Conservation (phyloP, 2,329 filamentous ascomycete genomes). For the Calonectria henricotiae region DNA sequence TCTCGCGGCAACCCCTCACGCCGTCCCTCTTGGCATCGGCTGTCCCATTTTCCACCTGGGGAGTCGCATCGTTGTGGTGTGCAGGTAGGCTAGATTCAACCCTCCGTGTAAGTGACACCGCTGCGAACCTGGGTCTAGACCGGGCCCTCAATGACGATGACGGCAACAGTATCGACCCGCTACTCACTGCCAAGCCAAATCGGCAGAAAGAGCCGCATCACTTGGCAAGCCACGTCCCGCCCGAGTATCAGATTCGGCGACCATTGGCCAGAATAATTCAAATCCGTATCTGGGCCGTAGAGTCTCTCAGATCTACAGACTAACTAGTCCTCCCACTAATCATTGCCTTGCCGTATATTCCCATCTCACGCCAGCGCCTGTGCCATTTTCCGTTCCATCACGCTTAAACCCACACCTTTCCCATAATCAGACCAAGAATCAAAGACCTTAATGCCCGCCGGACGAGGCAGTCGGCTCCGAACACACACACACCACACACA, state of each 20-base stretch:
- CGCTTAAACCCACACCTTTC: conserved; percentile 23
- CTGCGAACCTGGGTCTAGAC: background rate
- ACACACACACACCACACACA: background rate
- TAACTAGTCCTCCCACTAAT: conserved; percentile 10
- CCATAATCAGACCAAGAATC: conserved; percentile 12
- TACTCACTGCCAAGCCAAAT: conserved; percentile 2
- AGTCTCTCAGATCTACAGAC: conserved; percentile 3
- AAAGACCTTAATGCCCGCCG: conserved; percentile 3
- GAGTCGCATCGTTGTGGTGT: conserved; percentile 24
- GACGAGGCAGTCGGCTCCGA: conserved; percentile 20
- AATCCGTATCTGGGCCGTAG: conserved; percentile 11
- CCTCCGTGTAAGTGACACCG: conserved; percentile 31
- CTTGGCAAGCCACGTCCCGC: conserved; percentile 3
- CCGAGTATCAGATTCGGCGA: background rate
- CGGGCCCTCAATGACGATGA: conserved; percentile 3
- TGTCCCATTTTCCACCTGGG: background rate
- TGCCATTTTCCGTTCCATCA: conserved; percentile 12
- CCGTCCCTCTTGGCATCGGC: conserved; percentile 23
- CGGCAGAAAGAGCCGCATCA: background rate
- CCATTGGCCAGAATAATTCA: conserved; percentile 23
- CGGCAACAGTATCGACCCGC: conserved; percentile 2
- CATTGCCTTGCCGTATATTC: conserved; percentile 12
- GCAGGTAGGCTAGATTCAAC: background rate
- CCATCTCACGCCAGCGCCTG: conserved; percentile 12
- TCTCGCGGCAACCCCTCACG: conserved; percentile 45